Evolutionary conservation across 495 filamentous ascomycete species (phyloP).

Genomic region (Cenococcum geophilum): DNA sequence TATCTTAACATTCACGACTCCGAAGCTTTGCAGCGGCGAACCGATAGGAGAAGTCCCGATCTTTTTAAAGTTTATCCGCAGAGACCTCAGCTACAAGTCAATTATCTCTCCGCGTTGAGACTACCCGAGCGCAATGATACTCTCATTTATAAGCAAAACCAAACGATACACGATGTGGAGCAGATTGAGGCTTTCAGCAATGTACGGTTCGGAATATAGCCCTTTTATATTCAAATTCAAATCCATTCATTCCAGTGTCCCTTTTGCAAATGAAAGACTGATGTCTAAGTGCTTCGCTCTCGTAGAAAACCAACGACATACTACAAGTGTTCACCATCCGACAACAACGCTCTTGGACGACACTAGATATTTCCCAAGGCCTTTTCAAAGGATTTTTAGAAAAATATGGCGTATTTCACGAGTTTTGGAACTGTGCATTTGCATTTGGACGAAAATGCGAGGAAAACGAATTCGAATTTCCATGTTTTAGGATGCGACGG

Average conservation of each 20-base stretch:
- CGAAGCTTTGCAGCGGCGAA: slow-evolving; percentile 4
- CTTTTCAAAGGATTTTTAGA: slow-evolving; percentile 16
- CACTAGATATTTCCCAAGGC: slow-evolving; percentile 15
- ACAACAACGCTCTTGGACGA: slow-evolving; percentile 17
- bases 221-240: no score
- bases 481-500: slow-evolving; percentile 4
- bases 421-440: slow-evolving; percentile 16
- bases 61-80: slow-evolving; percentile 9
- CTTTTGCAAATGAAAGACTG: no score
- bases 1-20: slow-evolving; percentile 7
- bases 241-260: no score
- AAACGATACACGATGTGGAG: slow-evolving; percentile 7
- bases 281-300: no score
- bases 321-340: slow-evolving; percentile 11
- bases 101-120: not conserved
- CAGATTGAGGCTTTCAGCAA: slow-evolving; percentile 11
- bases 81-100: slow-evolving; percentile 13
- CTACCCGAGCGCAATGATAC: no score
- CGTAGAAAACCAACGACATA: slow-evolving; percentile 2
- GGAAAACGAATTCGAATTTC: slow-evolving; percentile 24
- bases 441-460: slow-evolving; percentile 12
- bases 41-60: slow-evolving; percentile 7
- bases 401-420: slow-evolving; percentile 1
- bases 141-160: not conserved
- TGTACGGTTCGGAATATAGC: no score